Evolutionary conservation across 139 green algal genomes (phyloP).

Genomic region (Mesotaenium endlicherianum): DNA sequence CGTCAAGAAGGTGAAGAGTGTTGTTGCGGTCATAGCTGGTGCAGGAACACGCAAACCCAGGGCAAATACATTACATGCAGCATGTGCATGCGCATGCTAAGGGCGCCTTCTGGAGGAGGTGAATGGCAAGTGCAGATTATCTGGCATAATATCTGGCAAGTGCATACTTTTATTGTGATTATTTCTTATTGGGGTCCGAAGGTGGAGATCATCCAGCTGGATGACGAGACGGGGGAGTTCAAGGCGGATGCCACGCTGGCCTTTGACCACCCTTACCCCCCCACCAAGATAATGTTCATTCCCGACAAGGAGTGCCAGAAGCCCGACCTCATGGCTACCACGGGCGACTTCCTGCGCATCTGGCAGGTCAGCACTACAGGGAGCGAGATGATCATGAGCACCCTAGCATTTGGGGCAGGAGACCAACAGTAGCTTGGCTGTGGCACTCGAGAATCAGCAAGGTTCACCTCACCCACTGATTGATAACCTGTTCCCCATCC

Average conservation of each 20-base stretch:
- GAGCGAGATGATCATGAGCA: too few species aligned
- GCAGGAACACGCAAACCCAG: too few species aligned
- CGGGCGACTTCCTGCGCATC: conserved; percentile 85
- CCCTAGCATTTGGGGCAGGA: too few species aligned
- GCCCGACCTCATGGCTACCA: conserved; percentile 88
- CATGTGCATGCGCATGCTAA: background rate
- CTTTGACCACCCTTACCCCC: conserved; percentile 88
- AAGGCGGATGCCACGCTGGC: conserved; percentile 59
- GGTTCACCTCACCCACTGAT: too few species aligned
- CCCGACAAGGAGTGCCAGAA: conserved; percentile 67
- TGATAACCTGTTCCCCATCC: too few species aligned
- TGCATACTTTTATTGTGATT: background rate
- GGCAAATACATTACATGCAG: background rate
- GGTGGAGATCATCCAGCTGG: conserved; percentile 55
- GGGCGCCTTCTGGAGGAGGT: background rate
- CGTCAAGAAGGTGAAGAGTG: too few species aligned
- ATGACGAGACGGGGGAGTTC: conserved; percentile 78
- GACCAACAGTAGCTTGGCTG: too few species aligned
- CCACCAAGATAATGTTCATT: conserved; percentile 92
- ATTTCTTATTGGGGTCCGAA: conserved; percentile 56
- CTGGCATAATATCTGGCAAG: background rate
- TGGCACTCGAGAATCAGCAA: too few species aligned
- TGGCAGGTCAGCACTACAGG: conserved; percentile 69
- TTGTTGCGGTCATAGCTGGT: too few species aligned
- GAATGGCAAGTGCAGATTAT: too few species aligned